These are phyloP conservation scores for Umbelopsis ramanniana DNA, from an alignment of 192 early-diverging fungal species.

Conservation along the genomic window DNA sequence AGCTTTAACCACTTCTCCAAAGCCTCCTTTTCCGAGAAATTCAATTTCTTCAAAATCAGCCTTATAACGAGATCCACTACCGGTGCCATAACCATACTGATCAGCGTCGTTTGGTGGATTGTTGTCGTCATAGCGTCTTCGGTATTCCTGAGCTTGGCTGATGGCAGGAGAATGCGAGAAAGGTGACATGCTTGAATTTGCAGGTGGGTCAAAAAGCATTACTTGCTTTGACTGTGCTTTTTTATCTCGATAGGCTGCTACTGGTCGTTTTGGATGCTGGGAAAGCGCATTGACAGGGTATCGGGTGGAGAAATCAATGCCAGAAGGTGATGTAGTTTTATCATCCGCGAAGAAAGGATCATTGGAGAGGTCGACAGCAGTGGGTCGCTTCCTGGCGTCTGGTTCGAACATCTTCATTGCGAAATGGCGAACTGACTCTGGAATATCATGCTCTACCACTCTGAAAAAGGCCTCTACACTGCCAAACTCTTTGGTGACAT, in stretches of 20 bases:
- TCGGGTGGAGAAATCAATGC: constrained; percentile 2
- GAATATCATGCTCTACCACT: constrained; percentile 51
- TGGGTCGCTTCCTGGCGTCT: constrained; percentile 75
- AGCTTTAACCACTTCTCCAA: constrained; percentile 95
- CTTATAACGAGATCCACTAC: constrained; percentile 62
- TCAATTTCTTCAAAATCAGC: constrained; percentile 80
- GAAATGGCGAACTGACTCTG: constrained; percentile 51
- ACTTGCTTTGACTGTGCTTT: constrained; percentile 10
- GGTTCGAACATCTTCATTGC: constrained; percentile 62
- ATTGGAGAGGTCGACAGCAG: constrained; percentile 74
- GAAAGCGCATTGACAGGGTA: constrained; percentile 7
- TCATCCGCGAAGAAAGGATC: constrained; percentile 70
- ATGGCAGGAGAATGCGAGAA: constrained; percentile 3
- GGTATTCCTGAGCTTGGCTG: constrained; percentile 2
- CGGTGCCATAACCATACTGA: constrained; percentile 20
- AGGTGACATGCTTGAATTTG: background rate
- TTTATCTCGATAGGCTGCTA: constrained; percentile 11
- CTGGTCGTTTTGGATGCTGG: background rate
- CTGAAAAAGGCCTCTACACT: constrained; percentile 54
- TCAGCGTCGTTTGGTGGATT: background rate
- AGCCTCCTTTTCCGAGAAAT: constrained; percentile 81
- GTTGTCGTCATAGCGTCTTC: background rate
- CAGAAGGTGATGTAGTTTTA: background rate
- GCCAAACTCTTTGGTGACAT: constrained; percentile 55
- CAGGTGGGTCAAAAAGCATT: background rate